Evolutionary conservation across 495 filamentous ascomycete species (phyloP).

Genomic region (Cairneyella variabilis): DNA sequence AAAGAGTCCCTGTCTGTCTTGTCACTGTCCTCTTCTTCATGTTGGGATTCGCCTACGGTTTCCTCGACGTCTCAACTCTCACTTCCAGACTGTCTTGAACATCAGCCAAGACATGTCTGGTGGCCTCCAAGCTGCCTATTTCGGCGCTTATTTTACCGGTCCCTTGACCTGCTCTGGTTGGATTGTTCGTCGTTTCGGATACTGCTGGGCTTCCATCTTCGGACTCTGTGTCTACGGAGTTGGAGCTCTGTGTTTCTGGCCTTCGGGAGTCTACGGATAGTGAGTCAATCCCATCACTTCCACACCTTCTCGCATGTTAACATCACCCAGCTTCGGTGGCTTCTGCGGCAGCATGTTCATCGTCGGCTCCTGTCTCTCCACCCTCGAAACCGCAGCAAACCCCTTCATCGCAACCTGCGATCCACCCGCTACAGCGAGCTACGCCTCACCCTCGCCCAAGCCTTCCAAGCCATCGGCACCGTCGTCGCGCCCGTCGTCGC

Average conservation of each 20-base stretch:
- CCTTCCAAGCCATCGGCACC: slow-evolving; percentile 64
- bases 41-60: slow-evolving; percentile 42
- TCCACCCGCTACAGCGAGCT: slow-evolving; percentile 64
- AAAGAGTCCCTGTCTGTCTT: slow-evolving; percentile 13
- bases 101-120: slow-evolving; percentile 40
- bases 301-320: neutral
- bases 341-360: slow-evolving; percentile 70
- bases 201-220: slow-evolving; percentile 56
- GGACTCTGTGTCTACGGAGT: slow-evolving; percentile 54
- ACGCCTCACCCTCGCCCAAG: slow-evolving; percentile 64
- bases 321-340: slow-evolving; percentile 48
- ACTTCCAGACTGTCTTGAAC: slow-evolving; percentile 46
- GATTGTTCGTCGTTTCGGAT: slow-evolving; percentile 62
- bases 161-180: slow-evolving; percentile 52
- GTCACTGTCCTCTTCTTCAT: slow-evolving; percentile 34
- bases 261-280: slow-evolving; percentile 50
- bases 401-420: slow-evolving; percentile 55
- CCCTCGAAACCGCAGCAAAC: slow-evolving; percentile 71
- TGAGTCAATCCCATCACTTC: slow-evolving; percentile 1
- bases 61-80: slow-evolving; percentile 52
- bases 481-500: slow-evolving; percentile 63
- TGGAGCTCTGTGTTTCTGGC: slow-evolving; percentile 60
- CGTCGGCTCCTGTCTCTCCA: slow-evolving; percentile 63
- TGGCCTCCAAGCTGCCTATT: slow-evolving; percentile 47
- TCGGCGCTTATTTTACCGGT: slow-evolving; percentile 48